These are phyloP conservation scores for Eucalyptus paniculata DNA, from an alignment of 345 rosid genomes.

Conservation along the genomic window DNA sequence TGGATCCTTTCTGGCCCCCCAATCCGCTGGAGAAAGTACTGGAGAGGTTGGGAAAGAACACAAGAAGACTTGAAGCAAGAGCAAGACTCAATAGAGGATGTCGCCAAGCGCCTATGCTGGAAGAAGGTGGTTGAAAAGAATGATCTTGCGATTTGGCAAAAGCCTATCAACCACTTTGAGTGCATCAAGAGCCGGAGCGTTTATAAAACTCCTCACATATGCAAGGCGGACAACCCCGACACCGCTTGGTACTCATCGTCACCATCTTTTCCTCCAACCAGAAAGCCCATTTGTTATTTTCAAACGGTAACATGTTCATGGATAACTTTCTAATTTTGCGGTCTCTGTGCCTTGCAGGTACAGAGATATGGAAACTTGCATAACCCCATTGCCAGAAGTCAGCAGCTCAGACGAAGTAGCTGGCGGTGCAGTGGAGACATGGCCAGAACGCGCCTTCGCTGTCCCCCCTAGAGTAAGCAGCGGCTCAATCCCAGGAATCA, in stretches of 20 bases:
- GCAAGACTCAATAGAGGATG: slow-evolving; percentile 78
- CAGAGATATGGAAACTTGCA: slow-evolving; percentile 65
- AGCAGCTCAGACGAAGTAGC: slow-evolving; percentile 58
- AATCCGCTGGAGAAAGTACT: slow-evolving; percentile 72
- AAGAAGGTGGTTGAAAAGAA: slow-evolving; percentile 68
- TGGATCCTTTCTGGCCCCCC: slow-evolving; percentile 99
- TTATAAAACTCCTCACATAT: slow-evolving; percentile 46
- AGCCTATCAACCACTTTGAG: slow-evolving; percentile 80
- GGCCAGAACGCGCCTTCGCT: slow-evolving; percentile 80
- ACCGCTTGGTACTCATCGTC: slow-evolving; percentile 47
- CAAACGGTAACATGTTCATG: background rate
- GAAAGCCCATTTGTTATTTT: background rate
- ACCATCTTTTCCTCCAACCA: background rate
- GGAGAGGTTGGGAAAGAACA: slow-evolving; percentile 96
- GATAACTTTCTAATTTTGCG: background rate
- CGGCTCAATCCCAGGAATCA: slow-evolving; percentile 57
- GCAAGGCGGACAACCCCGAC: slow-evolving; percentile 63
- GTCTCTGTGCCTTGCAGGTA: slow-evolving; percentile 25
- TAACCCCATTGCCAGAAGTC: slow-evolving; percentile 73
- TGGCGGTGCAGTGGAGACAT: slow-evolving; percentile 72
- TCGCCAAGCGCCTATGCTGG: slow-evolving; percentile 83
- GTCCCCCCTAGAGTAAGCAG: slow-evolving; percentile 75
- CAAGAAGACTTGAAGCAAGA: slow-evolving; percentile 69
- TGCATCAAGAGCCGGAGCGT: slow-evolving; percentile 36
- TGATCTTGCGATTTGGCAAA: slow-evolving; percentile 71